A percentile compares a stretch with the other conserved stretches of the same genome.
phyloP scores from a whole-genome alignment of 164 flowering plant species.

The Annona squamosa region DNA sequence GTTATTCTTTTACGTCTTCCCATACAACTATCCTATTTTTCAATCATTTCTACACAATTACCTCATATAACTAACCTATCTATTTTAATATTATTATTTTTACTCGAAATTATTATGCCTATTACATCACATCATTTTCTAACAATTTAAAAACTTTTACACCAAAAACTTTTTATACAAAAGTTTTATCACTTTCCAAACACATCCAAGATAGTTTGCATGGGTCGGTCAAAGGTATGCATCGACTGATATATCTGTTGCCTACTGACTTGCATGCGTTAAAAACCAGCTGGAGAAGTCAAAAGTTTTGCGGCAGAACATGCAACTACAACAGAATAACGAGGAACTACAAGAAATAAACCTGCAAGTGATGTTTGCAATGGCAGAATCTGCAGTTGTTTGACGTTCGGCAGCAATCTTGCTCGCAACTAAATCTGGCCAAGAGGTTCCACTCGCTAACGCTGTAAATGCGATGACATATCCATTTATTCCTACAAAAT shows the following conservation, averaged over 20 bases:
- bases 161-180: too few species aligned
- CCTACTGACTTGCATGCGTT: not conserved
- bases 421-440: slow-evolving; percentile 98
- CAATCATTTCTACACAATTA: too few species aligned
- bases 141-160: too few species aligned
- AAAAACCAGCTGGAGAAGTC: not conserved
- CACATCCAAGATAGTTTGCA: not conserved
- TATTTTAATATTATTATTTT: too few species aligned
- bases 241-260: not conserved
- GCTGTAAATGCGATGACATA: slow-evolving; percentile 93
- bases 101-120: too few species aligned
- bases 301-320: not conserved
- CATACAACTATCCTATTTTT: too few species aligned
- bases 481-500: slow-evolving; percentile 65
- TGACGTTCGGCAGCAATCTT: slow-evolving; percentile 97
- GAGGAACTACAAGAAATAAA: slow-evolving; percentile 11
- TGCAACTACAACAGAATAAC: not conserved
- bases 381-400: slow-evolving; percentile 90
- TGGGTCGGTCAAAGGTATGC: not conserved
- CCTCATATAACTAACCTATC: too few species aligned
- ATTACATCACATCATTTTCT: too few species aligned
- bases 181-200: too few species aligned
- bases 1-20: too few species aligned
- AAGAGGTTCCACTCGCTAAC: slow-evolving; percentile 87
- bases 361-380: slow-evolving; percentile 98